Evolutionary conservation across 257 asterid genomes (phyloP).

Genomic region (Solanum etuberosum): DNA sequence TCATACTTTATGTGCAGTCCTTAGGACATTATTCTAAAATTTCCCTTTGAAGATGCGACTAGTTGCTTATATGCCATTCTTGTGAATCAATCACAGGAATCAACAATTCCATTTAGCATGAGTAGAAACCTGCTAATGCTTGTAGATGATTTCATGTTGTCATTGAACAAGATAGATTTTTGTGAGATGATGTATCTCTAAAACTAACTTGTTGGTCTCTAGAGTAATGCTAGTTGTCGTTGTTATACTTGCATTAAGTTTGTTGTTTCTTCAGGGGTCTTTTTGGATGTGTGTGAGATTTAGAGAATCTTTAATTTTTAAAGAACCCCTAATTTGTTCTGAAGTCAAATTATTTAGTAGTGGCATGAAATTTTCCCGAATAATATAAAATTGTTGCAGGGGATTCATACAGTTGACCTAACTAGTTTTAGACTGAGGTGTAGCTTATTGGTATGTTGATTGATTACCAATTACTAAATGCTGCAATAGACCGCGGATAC

Average conservation of each 20-base stretch:
- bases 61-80: background rate
- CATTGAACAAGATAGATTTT: background rate
- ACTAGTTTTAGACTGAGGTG: background rate
- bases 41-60: background rate
- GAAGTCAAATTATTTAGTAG: background rate
- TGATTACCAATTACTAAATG: background rate
- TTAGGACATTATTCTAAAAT: background rate
- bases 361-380: background rate
- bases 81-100: background rate
- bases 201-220: background rate
- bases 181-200: background rate
- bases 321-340: background rate
- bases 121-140: background rate
- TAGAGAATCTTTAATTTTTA: background rate
- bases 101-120: background rate
- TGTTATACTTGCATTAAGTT: background rate
- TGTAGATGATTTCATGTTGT: background rate
- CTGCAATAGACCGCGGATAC: background rate
- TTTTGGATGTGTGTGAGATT: background rate
- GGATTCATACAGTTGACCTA: background rate
- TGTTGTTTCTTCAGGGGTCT: background rate
- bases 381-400: background rate
- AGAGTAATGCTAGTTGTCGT: background rate
- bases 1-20: background rate
- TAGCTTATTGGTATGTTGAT: background rate